A percentile compares a stretch with the other conserved stretches of the same genome.
Conservation (phyloP, 805 yeast genomes). For the Candida stauntonica region DNA sequence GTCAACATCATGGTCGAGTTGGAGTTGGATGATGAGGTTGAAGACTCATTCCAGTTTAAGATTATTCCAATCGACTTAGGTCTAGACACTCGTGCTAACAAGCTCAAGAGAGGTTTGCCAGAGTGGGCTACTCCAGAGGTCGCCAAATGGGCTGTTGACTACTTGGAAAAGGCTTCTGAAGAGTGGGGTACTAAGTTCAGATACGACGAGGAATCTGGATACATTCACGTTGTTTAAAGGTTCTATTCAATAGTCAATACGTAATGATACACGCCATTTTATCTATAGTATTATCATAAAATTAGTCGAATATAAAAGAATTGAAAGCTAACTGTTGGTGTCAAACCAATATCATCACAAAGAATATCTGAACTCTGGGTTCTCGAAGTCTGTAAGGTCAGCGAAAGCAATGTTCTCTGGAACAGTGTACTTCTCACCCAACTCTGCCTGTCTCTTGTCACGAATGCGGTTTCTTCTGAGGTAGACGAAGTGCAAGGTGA, state of each 20-base stretch:
- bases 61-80: slow-evolving; percentile 27
- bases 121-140: slow-evolving; percentile 22
- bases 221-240: slow-evolving; percentile 7
- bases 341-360: too few relatives aligned
- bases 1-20: slow-evolving; percentile 26
- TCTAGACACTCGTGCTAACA: slow-evolving; percentile 20
- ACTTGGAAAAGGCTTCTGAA: slow-evolving; percentile 22
- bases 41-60: slow-evolving; percentile 17
- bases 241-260: too few relatives aligned
- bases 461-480: slow-evolving; percentile 39
- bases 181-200: slow-evolving; percentile 25
- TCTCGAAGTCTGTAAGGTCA: slow-evolving; percentile 38
- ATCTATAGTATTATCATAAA: too few relatives aligned
- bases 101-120: slow-evolving; percentile 27
- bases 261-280: too few relatives aligned
- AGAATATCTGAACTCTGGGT: slow-evolving; percentile 29
- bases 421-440: slow-evolving; percentile 23
- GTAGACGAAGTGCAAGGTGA: slow-evolving; percentile 27
- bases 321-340: too few relatives aligned
- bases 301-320: too few relatives aligned
- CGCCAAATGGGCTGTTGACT: slow-evolving; percentile 24
- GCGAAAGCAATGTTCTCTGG: slow-evolving; percentile 37
- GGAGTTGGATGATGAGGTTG: slow-evolving; percentile 20
- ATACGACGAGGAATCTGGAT: slow-evolving; percentile 19
- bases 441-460: slow-evolving; percentile 29